Evolutionary conservation across 2,329 filamentous ascomycete genomes (phyloP).

Genomic region (Arthrobotrys sphaeroides): DNA sequence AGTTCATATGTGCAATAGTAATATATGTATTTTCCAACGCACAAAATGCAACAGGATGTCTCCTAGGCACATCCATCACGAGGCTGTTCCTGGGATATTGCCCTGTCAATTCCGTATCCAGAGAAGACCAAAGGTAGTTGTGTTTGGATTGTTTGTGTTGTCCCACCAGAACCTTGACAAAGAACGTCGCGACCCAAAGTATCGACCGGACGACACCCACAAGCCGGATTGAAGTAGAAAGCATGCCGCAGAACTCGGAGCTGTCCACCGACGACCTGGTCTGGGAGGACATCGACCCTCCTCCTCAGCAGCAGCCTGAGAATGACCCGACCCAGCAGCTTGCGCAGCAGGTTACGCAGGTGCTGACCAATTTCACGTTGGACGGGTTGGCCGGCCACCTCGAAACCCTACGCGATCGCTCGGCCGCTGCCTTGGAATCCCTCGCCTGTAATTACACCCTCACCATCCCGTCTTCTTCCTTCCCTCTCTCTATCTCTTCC

Average conservation of each 20-base stretch:
- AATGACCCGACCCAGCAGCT: not conserved
- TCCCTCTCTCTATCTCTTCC: not conserved
- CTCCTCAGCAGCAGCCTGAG: not conserved
- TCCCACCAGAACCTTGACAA: too few species aligned
- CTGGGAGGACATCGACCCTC: slow-evolving; percentile 14
- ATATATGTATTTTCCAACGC: too few species aligned
- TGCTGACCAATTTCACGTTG: not conserved
- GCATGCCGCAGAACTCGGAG: not conserved
- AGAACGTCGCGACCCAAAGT: too few species aligned
- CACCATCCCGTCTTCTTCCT: not conserved
- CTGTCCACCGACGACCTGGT: slow-evolving; percentile 5
- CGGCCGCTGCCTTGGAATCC: not conserved
- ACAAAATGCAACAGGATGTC: too few species aligned
- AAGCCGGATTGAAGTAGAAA: not conserved
- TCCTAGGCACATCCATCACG: too few species aligned
- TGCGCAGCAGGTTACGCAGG: slow-evolving; percentile 10
- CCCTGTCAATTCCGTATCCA: too few species aligned
- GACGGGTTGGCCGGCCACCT: not conserved
- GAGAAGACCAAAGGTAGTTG: too few species aligned
- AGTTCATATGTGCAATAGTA: too few species aligned
- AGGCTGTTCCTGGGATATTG: too few species aligned
- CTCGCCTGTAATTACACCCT: not conserved
- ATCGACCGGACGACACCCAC: too few species aligned
- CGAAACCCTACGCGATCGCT: not conserved
- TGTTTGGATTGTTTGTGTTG: too few species aligned